These are phyloP conservation scores for Arthrobotrys pseudoclavata DNA, from an alignment of 2,329 filamentous ascomycete genomes.

Conservation along the genomic window DNA sequence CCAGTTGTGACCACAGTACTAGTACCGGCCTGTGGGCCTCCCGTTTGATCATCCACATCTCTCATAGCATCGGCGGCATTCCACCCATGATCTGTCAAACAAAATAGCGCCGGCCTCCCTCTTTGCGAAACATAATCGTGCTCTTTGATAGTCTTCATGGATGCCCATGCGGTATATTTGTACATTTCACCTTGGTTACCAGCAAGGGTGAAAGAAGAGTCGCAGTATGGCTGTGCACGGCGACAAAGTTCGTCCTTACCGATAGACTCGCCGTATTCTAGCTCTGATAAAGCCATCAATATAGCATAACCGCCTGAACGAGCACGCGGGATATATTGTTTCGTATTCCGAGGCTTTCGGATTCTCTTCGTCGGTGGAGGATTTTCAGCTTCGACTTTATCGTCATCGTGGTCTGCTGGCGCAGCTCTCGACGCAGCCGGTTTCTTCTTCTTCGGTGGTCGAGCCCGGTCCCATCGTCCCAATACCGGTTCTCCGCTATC, in stretches of 20 bases:
- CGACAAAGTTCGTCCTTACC: constrained; percentile 78
- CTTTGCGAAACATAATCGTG: constrained; percentile 82
- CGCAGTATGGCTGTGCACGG: constrained; percentile 78
- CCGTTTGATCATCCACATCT: constrained; percentile 64
- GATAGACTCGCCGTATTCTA: constrained; percentile 72
- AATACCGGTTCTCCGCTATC: constrained; percentile 46
- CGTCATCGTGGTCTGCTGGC: constrained; percentile 66
- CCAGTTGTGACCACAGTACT: constrained; percentile 20
- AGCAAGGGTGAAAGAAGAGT: constrained; percentile 79
- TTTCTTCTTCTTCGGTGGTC: constrained; percentile 49
- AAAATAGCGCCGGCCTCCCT: constrained; percentile 78
- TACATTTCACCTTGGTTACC: constrained; percentile 78
- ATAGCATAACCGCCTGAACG: constrained; percentile 83
- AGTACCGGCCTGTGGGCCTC: constrained; percentile 15
- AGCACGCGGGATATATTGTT: constrained; percentile 78
- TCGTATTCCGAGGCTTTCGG: constrained; percentile 70
- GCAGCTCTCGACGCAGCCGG: constrained; percentile 1
- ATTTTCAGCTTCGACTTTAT: constrained; percentile 4
- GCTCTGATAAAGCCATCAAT: constrained; percentile 75
- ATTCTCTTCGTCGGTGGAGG: constrained; percentile 70
- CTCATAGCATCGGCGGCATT: constrained; percentile 78
- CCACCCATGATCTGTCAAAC: constrained; percentile 82
- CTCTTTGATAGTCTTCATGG: constrained; percentile 80
- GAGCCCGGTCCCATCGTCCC: constrained; percentile 46
- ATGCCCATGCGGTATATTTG: constrained; percentile 79